Percentiles rank a stretch among this genome's conserved stretches.
These are phyloP conservation scores for Mycena capillaripes DNA, from an alignment of 768 basidiomycete genomes.

Conservation along the genomic window DNA sequence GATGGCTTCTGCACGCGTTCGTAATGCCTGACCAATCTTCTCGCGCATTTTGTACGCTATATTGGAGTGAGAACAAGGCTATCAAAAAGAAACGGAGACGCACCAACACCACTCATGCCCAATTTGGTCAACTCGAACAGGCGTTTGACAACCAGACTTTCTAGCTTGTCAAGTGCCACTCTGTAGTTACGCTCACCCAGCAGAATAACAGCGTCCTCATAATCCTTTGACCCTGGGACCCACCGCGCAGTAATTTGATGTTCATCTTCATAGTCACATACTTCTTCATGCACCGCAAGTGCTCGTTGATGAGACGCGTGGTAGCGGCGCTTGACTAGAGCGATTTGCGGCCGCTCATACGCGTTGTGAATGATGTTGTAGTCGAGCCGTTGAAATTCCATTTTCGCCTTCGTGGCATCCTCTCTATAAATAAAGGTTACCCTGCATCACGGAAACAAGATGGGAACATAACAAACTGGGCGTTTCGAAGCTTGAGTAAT, in stretches of 20 bases:
- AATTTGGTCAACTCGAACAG: slow-evolving; percentile 6
- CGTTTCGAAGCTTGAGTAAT: too few species aligned
- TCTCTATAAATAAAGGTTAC: too few species aligned
- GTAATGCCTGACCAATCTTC: neutral
- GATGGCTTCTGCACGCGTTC: neutral
- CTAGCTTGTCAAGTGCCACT: neutral
- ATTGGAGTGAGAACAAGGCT: neutral
- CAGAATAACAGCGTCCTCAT: neutral
- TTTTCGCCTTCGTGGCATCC: too few species aligned
- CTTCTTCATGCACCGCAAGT: neutral
- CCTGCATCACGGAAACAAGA: too few species aligned
- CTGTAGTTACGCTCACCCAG: neutral
- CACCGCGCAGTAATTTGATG: neutral
- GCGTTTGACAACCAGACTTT: neutral
- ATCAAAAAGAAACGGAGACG: neutral
- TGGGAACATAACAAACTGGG: too few species aligned
- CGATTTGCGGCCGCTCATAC: neutral
- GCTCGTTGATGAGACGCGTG: neutral
- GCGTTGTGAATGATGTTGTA: neutral
- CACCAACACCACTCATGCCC: slow-evolving; percentile 8
- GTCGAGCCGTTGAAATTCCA: neutral
- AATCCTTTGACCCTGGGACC: neutral
- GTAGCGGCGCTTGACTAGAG: neutral
- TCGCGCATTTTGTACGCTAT: slow-evolving; percentile 4
- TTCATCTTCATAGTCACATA: neutral